These are phyloP conservation scores for Porcisia deanei DNA, from an alignment of 208 protist species.

Conservation along the genomic window DNA sequence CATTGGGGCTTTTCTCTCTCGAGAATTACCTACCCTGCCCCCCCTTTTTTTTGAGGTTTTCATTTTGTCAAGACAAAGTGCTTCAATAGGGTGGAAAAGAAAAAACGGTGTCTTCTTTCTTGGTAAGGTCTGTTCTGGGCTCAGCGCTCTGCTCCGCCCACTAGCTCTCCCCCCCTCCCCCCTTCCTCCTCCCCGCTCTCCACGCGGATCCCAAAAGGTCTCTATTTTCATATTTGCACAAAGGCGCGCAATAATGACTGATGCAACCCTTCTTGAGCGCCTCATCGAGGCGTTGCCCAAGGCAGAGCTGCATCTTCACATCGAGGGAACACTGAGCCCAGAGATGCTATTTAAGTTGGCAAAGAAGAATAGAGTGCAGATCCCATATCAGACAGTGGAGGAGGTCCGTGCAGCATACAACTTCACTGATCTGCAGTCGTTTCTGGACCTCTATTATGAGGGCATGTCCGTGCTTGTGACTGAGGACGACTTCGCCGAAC, in stretches of 20 bases:
- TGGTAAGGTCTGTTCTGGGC: background rate
- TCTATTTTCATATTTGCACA: background rate
- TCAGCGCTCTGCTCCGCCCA: background rate
- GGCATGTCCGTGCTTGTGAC: constrained; percentile 48
- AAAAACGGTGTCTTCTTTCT: background rate
- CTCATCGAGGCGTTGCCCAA: constrained; percentile 49
- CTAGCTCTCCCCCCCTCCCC: background rate
- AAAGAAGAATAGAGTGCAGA: constrained; percentile 33
- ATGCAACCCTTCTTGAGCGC: constrained; percentile 6
- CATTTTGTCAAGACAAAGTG: background rate
- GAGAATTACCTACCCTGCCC: background rate
- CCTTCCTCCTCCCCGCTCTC: too few relatives aligned
- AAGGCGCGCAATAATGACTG: constrained; percentile 9
- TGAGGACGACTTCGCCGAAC: constrained; percentile 53
- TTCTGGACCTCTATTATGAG: constrained; percentile 62
- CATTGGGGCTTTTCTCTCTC: background rate
- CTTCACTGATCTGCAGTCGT: constrained; percentile 51
- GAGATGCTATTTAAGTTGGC: constrained; percentile 55
- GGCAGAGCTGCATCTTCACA: constrained; percentile 67
- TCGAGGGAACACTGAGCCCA: constrained; percentile 57
- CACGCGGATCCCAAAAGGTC: background rate
- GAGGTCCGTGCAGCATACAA: constrained; percentile 48
- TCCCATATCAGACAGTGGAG: constrained; percentile 45
- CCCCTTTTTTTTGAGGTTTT: background rate
- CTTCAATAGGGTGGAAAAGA: background rate